A percentile compares a stretch with the other conserved stretches of the same genome.
These are phyloP conservation scores for Paecilomyces sp. DNA, from an alignment of 2,329 filamentous ascomycete species.

Conservation along the genomic window DNA sequence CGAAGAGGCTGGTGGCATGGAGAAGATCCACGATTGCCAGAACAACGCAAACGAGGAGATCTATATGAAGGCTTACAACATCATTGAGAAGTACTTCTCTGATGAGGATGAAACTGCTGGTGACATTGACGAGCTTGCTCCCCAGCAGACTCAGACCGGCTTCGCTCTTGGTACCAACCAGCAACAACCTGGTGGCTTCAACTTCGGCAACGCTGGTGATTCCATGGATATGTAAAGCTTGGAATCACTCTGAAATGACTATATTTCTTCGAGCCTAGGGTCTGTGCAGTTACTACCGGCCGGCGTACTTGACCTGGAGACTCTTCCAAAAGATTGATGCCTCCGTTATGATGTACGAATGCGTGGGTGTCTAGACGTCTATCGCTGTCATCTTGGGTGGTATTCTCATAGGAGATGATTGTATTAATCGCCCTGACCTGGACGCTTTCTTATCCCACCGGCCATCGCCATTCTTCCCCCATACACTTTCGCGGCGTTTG, in stretches of 20 bases:
- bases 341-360: not conserved
- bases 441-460: not conserved
- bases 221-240: slow-evolving; percentile 64
- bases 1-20: slow-evolving; percentile 97
- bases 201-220: slow-evolving; percentile 72
- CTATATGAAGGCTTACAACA: slow-evolving; percentile 99
- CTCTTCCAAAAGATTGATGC: not conserved
- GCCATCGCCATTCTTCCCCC: not conserved
- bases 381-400: not conserved
- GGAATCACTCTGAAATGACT: slow-evolving; percentile 4
- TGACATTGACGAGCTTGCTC: slow-evolving; percentile 75
- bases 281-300: not conserved
- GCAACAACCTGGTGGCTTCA: slow-evolving; percentile 73
- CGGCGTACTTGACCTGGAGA: not conserved
- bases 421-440: not conserved
- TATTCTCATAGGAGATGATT: not conserved
- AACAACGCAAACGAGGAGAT: slow-evolving; percentile 99
- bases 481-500: not conserved
- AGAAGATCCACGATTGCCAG: slow-evolving; percentile 99
- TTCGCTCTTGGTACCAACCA: slow-evolving; percentile 60
- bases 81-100: slow-evolving; percentile 99
- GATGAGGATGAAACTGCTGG: slow-evolving; percentile 79
- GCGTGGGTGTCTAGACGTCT: not conserved
- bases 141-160: slow-evolving; percentile 65
- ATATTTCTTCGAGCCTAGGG: not conserved